Percentiles rank a stretch among this genome's conserved stretches.
phyloP scores from a whole-genome alignment of 441 rosid species.

The Eutrema salsugineum region DNA sequence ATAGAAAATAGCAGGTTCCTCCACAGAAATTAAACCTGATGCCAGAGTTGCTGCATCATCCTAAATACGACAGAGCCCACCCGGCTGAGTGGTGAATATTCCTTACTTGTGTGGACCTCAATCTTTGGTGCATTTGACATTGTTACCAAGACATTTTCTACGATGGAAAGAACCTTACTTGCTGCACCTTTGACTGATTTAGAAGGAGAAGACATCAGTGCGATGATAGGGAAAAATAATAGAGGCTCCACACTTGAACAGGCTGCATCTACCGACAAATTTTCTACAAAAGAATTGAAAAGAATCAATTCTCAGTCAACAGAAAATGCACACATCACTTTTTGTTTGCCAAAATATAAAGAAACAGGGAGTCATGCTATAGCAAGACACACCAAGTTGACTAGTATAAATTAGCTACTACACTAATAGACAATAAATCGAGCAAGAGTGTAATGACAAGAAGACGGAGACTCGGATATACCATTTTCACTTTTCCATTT shows the following conservation, averaged over 20 bases:
- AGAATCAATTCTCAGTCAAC: not conserved
- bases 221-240: slow-evolving; percentile 65
- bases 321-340: not conserved
- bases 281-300: slow-evolving; percentile 37
- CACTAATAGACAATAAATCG: not conserved
- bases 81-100: slow-evolving; percentile 46
- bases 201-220: slow-evolving; percentile 86
- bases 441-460: slow-evolving; percentile 12
- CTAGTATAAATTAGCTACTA: not conserved
- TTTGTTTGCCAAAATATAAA: not conserved
- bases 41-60: slow-evolving; percentile 71
- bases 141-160: slow-evolving; percentile 57
- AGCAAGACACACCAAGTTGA: slow-evolving; percentile 12
- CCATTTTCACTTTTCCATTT: slow-evolving; percentile 77
- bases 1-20: slow-evolving; percentile 23
- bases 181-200: slow-evolving; percentile 72
- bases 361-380: not conserved
- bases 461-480: slow-evolving; percentile 28
- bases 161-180: slow-evolving; percentile 61
- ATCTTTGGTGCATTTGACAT: slow-evolving; percentile 45
- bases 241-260: slow-evolving; percentile 61
- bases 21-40: slow-evolving; percentile 56
- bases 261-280: slow-evolving; percentile 32
- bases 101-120: slow-evolving; percentile 37
- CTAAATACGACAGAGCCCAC: slow-evolving; percentile 62